Evolutionary conservation across 2,329 filamentous ascomycete genomes (phyloP).

Genomic region (Botryotinia globosa): DNA sequence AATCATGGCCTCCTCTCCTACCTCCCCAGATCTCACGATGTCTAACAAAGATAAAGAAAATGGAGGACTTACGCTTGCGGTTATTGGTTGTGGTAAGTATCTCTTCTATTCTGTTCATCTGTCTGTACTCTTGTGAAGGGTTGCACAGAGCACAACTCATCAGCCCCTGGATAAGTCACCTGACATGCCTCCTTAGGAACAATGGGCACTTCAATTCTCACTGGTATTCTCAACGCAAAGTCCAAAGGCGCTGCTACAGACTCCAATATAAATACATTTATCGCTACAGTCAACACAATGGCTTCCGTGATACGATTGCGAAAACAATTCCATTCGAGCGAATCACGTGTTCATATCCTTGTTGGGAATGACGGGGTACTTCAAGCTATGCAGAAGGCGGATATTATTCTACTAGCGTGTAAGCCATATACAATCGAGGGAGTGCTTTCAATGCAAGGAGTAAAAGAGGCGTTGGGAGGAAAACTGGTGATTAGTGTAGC

Average conservation of each 20-base stretch:
- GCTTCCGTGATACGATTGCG: constrained; percentile 40
- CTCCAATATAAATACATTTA: constrained; percentile 37
- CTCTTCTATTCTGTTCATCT: neutral
- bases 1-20: constrained; percentile 1
- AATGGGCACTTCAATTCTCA: constrained; percentile 35
- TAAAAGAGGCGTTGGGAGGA: constrained; percentile 68
- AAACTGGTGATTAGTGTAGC: constrained; percentile 83
- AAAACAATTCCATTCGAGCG: constrained; percentile 37
- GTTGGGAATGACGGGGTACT: constrained; percentile 57
- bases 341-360: constrained; percentile 34
- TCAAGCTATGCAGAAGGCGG: constrained; percentile 62
- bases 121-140: neutral
- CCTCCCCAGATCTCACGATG: neutral
- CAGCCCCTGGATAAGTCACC: neutral
- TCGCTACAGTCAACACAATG: constrained; percentile 45
- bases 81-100: constrained; percentile 14
- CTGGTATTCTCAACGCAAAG: constrained; percentile 31
- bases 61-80: constrained; percentile 11
- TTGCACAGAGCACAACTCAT: neutral
- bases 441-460: constrained; percentile 65
- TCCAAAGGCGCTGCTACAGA: constrained; percentile 16
- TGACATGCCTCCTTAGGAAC: constrained; percentile 25
- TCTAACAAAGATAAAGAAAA: neutral
- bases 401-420: constrained; percentile 76
- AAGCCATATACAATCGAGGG: constrained; percentile 73